A percentile compares a stretch with the other conserved stretches of the same genome.
Conservation (phyloP, 306 rosid species). For the Alnus glutinosa region DNA sequence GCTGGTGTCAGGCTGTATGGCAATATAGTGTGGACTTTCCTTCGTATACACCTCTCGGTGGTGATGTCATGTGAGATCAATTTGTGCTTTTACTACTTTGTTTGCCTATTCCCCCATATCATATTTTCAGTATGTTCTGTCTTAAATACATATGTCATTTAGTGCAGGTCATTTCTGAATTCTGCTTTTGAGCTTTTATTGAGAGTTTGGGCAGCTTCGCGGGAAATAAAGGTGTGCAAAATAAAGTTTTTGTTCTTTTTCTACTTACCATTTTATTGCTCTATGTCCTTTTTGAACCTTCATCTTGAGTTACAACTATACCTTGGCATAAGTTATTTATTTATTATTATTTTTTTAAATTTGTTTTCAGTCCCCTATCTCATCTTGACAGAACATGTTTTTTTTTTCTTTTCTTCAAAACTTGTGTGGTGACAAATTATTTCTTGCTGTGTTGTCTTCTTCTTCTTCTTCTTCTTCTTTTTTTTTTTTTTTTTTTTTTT, state of each 20-base stretch:
- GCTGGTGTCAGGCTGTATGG: slow-evolving; percentile 99
- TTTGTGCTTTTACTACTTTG: slow-evolving; percentile 21
- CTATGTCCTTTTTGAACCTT: slow-evolving; percentile 8
- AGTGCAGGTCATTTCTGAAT: slow-evolving; percentile 93
- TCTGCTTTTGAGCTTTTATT: slow-evolving; percentile 91
- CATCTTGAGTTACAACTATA: background rate
- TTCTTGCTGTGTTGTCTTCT: background rate
- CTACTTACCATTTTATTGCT: slow-evolving; percentile 1
- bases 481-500: background rate
- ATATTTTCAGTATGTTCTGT: slow-evolving; percentile 29
- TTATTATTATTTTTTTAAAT: background rate
- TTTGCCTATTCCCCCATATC: slow-evolving; percentile 16
- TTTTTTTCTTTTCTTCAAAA: background rate
- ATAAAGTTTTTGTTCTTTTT: slow-evolving; percentile 9
- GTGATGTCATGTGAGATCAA: slow-evolving; percentile 86
- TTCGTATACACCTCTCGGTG: slow-evolving; percentile 63
- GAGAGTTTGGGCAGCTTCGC: slow-evolving; percentile 91
- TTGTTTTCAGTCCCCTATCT: background rate
- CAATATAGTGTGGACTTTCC: slow-evolving; percentile 74
- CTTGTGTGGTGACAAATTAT: background rate
- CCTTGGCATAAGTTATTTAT: background rate
- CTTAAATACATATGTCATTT: slow-evolving; percentile 39
- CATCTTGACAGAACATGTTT: background rate
- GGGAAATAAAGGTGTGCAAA: slow-evolving; percentile 79
- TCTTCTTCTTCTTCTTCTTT: no score